Evolutionary conservation across 352 stramenopile species (phyloP).

Genomic region (Globisporangium spinosum): DNA sequence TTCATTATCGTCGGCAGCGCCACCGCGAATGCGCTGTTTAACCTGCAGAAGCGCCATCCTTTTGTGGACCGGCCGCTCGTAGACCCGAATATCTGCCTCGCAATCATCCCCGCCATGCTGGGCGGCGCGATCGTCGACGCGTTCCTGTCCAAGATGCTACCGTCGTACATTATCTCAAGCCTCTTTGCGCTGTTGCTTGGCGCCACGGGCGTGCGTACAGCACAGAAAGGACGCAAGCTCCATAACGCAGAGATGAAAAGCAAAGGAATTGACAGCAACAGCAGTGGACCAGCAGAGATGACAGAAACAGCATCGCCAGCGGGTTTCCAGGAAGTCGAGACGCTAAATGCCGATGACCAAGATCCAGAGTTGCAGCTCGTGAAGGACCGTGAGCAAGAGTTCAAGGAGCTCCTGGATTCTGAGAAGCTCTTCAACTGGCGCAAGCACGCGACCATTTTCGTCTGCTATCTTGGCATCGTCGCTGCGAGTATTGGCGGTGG

Average conservation of each 20-base stretch:
- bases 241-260: conserved; percentile 28
- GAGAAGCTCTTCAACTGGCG: conserved; percentile 37
- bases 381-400: conserved; percentile 12
- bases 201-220: conserved; percentile 27
- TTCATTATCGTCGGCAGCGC: conserved; percentile 59
- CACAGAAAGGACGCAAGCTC: conserved; percentile 25
- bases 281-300: conserved; percentile 14
- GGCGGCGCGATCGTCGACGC: conserved; percentile 48
- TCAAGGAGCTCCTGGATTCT: conserved; percentile 19
- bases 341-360: neutral
- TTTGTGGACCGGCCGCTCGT: conserved; percentile 52
- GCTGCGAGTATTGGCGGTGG: conserved; percentile 23
- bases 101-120: conserved; percentile 61
- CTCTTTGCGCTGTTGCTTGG: conserved; percentile 44
- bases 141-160: conserved; percentile 57
- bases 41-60: conserved; percentile 53
- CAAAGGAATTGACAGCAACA: neutral
- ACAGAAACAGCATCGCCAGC: neutral
- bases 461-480: conserved; percentile 40
- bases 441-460: conserved; percentile 33
- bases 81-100: conserved; percentile 46
- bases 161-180: conserved; percentile 50
- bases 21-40: conserved; percentile 56
- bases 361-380: neutral
- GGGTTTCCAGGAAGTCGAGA: conserved; percentile 11